Conservation (phyloP, 257 asterid genomes). For the Solanum habrochaites region DNA sequence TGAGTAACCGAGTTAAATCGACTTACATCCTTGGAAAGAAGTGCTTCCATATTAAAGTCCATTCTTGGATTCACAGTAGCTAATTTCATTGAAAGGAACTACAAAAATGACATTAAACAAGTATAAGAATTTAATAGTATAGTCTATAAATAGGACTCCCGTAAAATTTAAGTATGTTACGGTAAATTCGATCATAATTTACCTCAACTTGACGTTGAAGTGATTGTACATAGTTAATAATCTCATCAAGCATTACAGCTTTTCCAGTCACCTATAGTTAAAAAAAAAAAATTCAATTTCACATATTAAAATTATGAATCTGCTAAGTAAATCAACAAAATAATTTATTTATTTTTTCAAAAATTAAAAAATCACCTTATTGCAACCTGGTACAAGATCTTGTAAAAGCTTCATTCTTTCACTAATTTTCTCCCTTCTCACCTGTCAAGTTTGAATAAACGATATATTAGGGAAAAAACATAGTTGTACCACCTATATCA, state of each 20-base stretch:
- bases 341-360: not conserved
- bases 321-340: not conserved
- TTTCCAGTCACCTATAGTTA: conserved; percentile 74
- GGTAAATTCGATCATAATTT: not conserved
- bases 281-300: not conserved
- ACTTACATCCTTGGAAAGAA: conserved; percentile 70
- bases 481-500: rapidly evolving
- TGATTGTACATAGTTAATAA: conserved; percentile 80
- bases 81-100: conserved; percentile 92
- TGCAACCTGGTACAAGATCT: conserved; percentile 97
- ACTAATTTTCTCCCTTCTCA: conserved; percentile 81
- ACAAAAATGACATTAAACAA: conserved; percentile 6
- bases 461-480: not conserved
- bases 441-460: conserved; percentile 23
- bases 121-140: not conserved
- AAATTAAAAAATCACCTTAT: conserved; percentile 37
- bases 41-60: conserved; percentile 58
- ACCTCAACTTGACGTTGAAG: conserved; percentile 90
- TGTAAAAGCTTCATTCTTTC: conserved; percentile 83
- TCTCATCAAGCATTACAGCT: conserved; percentile 98
- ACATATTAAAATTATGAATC: not conserved
- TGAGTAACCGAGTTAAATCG: not conserved
- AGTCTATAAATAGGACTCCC: too few species aligned
- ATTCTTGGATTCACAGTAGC: conserved; percentile 68
- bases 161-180: not conserved